Percentiles rank a stretch among this genome's conserved stretches.
These are phyloP conservation scores for Berberis thunbergii DNA, from an alignment of 164 flowering plant genomes.

Conservation along the genomic window DNA sequence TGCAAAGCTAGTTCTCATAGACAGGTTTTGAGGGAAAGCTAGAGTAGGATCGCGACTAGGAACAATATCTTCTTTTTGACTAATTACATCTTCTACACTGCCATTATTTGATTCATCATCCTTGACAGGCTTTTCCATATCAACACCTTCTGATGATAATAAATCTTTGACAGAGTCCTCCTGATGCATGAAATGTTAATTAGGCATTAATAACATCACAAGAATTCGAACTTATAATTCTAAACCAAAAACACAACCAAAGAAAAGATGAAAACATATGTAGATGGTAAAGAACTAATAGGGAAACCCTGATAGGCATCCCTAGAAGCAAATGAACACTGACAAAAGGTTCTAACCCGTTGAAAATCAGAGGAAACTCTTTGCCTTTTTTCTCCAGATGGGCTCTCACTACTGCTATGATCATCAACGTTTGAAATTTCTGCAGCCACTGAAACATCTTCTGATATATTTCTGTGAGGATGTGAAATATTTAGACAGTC, in stretches of 20 bases:
- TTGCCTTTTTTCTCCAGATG: slow-evolving; percentile 42
- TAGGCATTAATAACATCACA: neutral
- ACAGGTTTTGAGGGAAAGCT: slow-evolving; percentile 45
- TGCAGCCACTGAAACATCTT: slow-evolving; percentile 38
- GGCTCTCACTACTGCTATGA: slow-evolving; percentile 36
- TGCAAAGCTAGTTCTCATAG: slow-evolving; percentile 26
- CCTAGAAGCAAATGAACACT: neutral
- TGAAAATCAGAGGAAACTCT: slow-evolving; percentile 25
- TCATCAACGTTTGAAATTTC: slow-evolving; percentile 47
- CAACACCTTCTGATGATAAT: slow-evolving; percentile 25
- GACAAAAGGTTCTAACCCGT: slow-evolving; percentile 23
- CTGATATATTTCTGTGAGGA: slow-evolving; percentile 45
- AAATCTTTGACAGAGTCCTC: slow-evolving; percentile 30
- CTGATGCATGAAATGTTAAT: slow-evolving; percentile 23
- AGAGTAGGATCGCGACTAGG: slow-evolving; percentile 65
- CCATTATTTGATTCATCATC: slow-evolving; percentile 24
- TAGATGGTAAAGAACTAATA: neutral
- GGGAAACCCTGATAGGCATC: neutral
- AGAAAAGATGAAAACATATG: too few species aligned
- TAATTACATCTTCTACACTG: slow-evolving; percentile 24
- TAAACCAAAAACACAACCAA: too few species aligned
- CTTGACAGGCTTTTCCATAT: slow-evolving; percentile 21
- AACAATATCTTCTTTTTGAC: slow-evolving; percentile 29
- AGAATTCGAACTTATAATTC: neutral
- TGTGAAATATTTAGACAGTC: neutral